Conservation (phyloP, 139 green algal genomes). For the Desmodesmus armatus region DNA sequence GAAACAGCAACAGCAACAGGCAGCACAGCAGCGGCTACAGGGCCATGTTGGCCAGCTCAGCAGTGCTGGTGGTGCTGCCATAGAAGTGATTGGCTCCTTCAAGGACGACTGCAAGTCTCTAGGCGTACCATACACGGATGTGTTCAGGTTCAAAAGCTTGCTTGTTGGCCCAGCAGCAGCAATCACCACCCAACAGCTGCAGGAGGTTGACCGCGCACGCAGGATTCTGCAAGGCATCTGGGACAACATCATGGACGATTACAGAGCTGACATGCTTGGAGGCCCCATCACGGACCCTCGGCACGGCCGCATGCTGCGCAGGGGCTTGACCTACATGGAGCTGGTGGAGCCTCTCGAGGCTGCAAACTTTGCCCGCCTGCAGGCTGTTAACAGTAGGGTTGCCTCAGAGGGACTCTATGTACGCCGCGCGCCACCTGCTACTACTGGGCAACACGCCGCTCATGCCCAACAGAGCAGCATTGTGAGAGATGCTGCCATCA, state of each 20-base stretch:
- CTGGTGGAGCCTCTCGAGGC: constrained; percentile 21
- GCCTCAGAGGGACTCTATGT: not conserved
- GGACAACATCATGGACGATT: constrained; percentile 31
- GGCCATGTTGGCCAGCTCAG: not conserved
- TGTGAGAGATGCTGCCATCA: no score
- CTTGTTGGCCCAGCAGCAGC: no score
- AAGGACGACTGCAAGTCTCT: not conserved
- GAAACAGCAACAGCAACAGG: no score
- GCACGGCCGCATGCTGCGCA: constrained; percentile 1
- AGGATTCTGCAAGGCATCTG: constrained; percentile 16
- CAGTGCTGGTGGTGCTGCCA: not conserved
- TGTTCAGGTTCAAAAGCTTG: no score
- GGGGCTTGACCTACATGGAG: constrained; percentile 24
- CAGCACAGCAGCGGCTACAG: constrained; percentile 6
- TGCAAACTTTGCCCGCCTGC: not conserved
- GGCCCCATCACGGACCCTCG: not conserved
- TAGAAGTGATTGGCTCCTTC: not conserved
- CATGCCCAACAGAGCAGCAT: no score
- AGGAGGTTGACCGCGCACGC: not conserved
- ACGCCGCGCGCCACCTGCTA: not conserved
- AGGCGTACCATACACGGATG: no score
- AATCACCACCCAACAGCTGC: not conserved
- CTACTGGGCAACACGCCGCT: no score
- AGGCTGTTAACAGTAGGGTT: not conserved
- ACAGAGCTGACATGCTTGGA: not conserved